Percentiles rank a stretch among this genome's conserved stretches.
Evolutionary conservation across 371 early-diverging fungal species (phyloP).

Genomic region (Sanchytrium tribonematis): DNA sequence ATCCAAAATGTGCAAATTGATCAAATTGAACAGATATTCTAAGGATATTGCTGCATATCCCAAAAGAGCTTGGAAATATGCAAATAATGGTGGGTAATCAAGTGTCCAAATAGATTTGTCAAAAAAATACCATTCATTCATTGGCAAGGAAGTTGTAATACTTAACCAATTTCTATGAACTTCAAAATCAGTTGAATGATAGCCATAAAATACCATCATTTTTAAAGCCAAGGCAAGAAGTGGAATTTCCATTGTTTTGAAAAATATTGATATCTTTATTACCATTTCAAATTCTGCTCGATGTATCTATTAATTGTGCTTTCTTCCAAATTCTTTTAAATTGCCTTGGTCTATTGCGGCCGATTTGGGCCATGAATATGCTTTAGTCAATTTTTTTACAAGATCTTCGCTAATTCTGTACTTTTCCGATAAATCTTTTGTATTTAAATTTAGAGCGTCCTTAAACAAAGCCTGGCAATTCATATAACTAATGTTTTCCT

Average conservation of each 20-base stretch:
- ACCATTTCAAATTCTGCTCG: too few relatives aligned
- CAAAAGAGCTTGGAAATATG: constrained; percentile 9
- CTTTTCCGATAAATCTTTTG: too few relatives aligned
- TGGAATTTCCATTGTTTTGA: neutral
- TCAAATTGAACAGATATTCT: constrained; percentile 38
- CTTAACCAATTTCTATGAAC: constrained; percentile 95
- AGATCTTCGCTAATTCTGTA: too few relatives aligned
- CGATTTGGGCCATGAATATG: too few relatives aligned
- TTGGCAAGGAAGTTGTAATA: constrained; percentile 52
- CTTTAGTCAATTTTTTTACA: too few relatives aligned
- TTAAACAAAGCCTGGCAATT: too few relatives aligned
- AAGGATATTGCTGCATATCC: constrained; percentile 25
- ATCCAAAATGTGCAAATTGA: constrained; percentile 30
- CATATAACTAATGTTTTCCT: too few relatives aligned
- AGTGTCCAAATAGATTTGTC: constrained; percentile 75
- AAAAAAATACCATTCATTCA: constrained; percentile 63
- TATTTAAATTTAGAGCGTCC: too few relatives aligned
- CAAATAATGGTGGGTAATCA: constrained; percentile 92
- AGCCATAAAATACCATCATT: neutral
- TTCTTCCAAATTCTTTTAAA: too few relatives aligned
- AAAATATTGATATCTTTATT: too few relatives aligned
- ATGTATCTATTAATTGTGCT: too few relatives aligned
- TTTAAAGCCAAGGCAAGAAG: neutral
- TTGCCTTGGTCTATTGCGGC: too few relatives aligned
- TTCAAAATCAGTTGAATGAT: constrained; percentile 76